Evolutionary conservation across 352 stramenopile genomes (phyloP).

Genomic region (Phytophthora crassamura): DNA sequence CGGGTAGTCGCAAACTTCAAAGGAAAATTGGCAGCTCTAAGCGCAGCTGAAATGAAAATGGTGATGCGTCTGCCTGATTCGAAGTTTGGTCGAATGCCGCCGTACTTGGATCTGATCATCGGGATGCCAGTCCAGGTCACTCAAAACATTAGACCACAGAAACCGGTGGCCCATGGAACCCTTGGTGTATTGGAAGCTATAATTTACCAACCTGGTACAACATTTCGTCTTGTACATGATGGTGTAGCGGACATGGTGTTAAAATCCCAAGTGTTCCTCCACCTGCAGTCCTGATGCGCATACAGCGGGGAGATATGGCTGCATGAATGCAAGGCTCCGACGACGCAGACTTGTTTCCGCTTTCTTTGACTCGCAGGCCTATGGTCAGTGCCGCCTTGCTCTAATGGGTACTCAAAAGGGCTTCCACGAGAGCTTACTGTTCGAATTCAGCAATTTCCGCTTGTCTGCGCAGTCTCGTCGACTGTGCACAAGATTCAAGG

Average conservation of each 20-base stretch:
- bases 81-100: slow-evolving; percentile 4
- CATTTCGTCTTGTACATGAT: slow-evolving; percentile 8
- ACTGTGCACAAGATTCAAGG: slow-evolving; percentile 27
- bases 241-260: background rate
- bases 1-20: too few relatives aligned
- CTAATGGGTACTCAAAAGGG: background rate
- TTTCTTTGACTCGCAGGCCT: slow-evolving; percentile 11
- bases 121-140: slow-evolving; percentile 16
- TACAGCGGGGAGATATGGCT: background rate
- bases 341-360: slow-evolving; percentile 9
- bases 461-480: slow-evolving; percentile 14
- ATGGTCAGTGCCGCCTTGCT: background rate
- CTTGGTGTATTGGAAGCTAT: slow-evolving; percentile 6
- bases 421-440: background rate
- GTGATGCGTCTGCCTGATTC: background rate
- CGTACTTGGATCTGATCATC: slow-evolving; percentile 18
- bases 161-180: slow-evolving; percentile 16
- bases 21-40: background rate
- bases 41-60: background rate
- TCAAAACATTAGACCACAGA: slow-evolving; percentile 12
- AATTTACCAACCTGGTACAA: slow-evolving; percentile 2
- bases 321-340: background rate
- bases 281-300: background rate
- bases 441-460: slow-evolving; percentile 14
- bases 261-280: background rate